Evolutionary conservation across 2,329 filamentous ascomycete genomes (phyloP).

Genomic region (Paecilomyces niveus): DNA sequence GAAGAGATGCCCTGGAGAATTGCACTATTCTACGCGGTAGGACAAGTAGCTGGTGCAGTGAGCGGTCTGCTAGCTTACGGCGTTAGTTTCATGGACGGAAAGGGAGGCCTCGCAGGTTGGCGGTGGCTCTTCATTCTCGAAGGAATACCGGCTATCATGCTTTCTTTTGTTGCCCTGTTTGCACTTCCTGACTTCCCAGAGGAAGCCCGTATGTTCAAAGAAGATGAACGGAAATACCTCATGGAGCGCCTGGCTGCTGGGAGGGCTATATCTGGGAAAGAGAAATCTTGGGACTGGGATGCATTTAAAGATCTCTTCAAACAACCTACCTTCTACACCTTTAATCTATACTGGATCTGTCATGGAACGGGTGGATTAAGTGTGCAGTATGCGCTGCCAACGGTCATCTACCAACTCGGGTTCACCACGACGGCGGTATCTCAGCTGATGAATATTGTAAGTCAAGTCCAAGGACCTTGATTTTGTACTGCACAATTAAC

Average conservation of each 20-base stretch:
- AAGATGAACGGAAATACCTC: slow-evolving; percentile 14
- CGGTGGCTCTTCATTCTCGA: slow-evolving; percentile 34
- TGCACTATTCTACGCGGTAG: slow-evolving; percentile 31
- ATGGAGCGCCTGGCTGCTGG: background rate
- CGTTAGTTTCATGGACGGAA: slow-evolving; percentile 31
- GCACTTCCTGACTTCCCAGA: slow-evolving; percentile 28
- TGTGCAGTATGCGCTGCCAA: slow-evolving; percentile 33
- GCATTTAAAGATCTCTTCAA: slow-evolving; percentile 22
- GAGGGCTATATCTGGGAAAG: slow-evolving; percentile 13
- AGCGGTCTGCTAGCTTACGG: slow-evolving; percentile 30
- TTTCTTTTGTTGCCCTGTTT: slow-evolving; percentile 21
- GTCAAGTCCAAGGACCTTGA: background rate
- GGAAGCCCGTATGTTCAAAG: slow-evolving; percentile 20
- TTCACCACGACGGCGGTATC: slow-evolving; percentile 36
- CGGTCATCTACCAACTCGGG: slow-evolving; percentile 38
- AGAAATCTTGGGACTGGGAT: slow-evolving; percentile 25
- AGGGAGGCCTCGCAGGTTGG: slow-evolving; percentile 28
- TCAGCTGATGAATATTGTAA: slow-evolving; percentile 38
- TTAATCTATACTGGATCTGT: slow-evolving; percentile 33
- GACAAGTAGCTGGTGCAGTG: background rate
- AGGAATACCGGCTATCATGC: slow-evolving; percentile 25
- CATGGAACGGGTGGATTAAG: slow-evolving; percentile 40
- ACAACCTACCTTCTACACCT: slow-evolving; percentile 32
- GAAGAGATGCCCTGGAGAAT: slow-evolving; percentile 28
- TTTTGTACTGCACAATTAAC: background rate